These are phyloP conservation scores for Geotrichum phurueaensis DNA, from an alignment of 1,139 yeast species.

Conservation along the genomic window DNA sequence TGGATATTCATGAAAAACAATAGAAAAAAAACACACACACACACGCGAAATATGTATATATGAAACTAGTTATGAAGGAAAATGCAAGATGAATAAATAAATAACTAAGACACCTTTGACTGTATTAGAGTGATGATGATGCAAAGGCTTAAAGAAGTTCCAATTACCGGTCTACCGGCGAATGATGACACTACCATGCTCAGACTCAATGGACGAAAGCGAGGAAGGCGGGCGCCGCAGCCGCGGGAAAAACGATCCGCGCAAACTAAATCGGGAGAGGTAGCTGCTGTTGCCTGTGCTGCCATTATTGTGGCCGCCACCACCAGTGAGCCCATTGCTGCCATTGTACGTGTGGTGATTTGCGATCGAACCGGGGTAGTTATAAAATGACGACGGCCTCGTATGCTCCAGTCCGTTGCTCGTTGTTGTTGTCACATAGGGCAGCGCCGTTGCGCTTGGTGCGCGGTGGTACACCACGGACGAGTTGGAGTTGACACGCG, in stretches of 20 bases:
- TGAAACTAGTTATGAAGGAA: no score
- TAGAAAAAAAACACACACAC: no score
- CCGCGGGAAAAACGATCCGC: constrained; percentile 2
- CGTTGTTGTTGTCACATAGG: neutral
- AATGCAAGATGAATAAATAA: no score
- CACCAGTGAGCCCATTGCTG: neutral
- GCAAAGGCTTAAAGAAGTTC: neutral
- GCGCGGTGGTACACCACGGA: neutral
- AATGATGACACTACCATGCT: constrained; percentile 8
- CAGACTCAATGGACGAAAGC: neutral
- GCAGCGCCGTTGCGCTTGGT: neutral
- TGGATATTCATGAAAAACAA: no score
- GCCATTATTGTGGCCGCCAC: neutral
- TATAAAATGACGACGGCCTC: neutral
- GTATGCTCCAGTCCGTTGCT: neutral
- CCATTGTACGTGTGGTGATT: neutral
- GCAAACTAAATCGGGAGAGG: constrained; percentile 3
- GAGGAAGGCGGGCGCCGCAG: neutral
- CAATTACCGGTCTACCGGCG: neutral
- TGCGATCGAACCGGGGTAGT: neutral
- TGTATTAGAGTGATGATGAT: no score
- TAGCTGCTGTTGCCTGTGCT: neutral
- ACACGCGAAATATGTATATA: no score
- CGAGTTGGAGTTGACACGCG: neutral
- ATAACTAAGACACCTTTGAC: no score